These are phyloP conservation scores for Chenopodium suecicum DNA, from an alignment of 148 eudicot genomes.

Conservation along the genomic window DNA sequence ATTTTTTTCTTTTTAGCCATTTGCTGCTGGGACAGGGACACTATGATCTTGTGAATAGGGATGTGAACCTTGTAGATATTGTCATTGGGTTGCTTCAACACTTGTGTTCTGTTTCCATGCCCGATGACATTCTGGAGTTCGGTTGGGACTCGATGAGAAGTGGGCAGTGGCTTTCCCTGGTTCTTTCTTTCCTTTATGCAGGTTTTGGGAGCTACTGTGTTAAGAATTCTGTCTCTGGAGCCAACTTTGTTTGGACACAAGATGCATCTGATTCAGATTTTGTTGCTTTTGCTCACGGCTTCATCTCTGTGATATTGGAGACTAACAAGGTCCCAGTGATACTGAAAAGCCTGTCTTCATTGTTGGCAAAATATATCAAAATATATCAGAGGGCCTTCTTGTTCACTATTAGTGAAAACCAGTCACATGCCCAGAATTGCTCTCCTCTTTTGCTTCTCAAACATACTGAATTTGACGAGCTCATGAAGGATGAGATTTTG, in stretches of 20 bases:
- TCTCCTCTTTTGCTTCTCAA: conserved; percentile 65
- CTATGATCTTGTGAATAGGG: conserved; percentile 28
- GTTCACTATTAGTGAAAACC: conserved; percentile 38
- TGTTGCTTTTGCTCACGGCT: conserved; percentile 50
- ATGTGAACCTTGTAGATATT: conserved; percentile 38
- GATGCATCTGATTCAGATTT: conserved; percentile 51
- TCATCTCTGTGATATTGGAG: conserved; percentile 42
- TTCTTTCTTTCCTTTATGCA: conserved; percentile 54
- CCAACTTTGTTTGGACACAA: conserved; percentile 32
- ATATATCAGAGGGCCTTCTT: conserved; percentile 68
- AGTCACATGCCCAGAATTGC: conserved; percentile 29
- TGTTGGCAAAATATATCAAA: conserved; percentile 50
- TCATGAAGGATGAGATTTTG: conserved; percentile 51
- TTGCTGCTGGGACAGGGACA: conserved; percentile 48
- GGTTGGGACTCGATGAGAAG: conserved; percentile 75
- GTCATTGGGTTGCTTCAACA: conserved; percentile 51
- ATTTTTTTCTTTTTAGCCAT: conserved; percentile 58
- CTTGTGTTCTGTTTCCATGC: conserved; percentile 37
- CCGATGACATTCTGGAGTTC: conserved; percentile 46
- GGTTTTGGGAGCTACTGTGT: conserved; percentile 46
- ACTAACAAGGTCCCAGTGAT: conserved; percentile 45
- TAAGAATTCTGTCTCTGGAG: conserved; percentile 41
- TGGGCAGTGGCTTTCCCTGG: conserved; percentile 78
- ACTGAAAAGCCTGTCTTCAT: conserved; percentile 50
- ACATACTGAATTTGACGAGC: conserved; percentile 62